phyloP scores from a whole-genome alignment of 179 eudicot species.

The Corrigiola litoralis region DNA sequence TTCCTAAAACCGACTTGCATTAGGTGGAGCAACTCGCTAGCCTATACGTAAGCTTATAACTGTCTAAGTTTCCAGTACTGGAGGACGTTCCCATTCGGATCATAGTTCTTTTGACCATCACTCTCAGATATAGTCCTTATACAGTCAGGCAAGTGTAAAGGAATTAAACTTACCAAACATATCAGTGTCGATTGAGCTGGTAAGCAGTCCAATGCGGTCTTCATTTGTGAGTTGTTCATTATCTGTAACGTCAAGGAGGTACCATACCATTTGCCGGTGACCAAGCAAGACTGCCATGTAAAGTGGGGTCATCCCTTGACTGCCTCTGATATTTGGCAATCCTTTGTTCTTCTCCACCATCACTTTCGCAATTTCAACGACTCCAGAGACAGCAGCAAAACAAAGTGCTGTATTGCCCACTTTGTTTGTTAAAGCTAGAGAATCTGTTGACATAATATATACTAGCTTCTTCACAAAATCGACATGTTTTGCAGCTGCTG shows the following conservation, averaged over 20 bases:
- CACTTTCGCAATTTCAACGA: constrained; percentile 16
- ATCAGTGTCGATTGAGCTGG: constrained; percentile 23
- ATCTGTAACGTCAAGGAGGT: constrained; percentile 19
- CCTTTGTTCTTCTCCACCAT: constrained; percentile 16
- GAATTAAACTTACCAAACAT: constrained; percentile 18
- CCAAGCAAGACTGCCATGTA: constrained; percentile 24
- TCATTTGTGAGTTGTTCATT: constrained; percentile 1
- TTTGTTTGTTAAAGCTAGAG: constrained; percentile 17
- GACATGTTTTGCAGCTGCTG: constrained; percentile 24
- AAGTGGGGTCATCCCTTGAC: constrained; percentile 29
- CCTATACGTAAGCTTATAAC: too few relatives aligned
- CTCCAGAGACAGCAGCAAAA: constrained; percentile 29
- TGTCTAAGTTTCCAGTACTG: too few relatives aligned
- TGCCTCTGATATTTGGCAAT: constrained; percentile 23
- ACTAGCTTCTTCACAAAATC: constrained; percentile 16
- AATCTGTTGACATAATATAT: not conserved
- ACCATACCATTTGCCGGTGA: constrained; percentile 21
- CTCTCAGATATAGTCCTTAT: too few relatives aligned
- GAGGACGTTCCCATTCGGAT: too few relatives aligned
- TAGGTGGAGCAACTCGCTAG: too few relatives aligned
- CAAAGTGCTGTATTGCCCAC: constrained; percentile 27
- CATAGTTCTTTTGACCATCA: too few relatives aligned
- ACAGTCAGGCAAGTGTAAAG: too few relatives aligned
- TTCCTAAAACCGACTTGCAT: too few relatives aligned
- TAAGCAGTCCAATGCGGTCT: constrained; percentile 19